Evolutionary conservation across 805 yeast genomes (phyloP).

Genomic region (Hanseniaspora jakobsenii): DNA sequence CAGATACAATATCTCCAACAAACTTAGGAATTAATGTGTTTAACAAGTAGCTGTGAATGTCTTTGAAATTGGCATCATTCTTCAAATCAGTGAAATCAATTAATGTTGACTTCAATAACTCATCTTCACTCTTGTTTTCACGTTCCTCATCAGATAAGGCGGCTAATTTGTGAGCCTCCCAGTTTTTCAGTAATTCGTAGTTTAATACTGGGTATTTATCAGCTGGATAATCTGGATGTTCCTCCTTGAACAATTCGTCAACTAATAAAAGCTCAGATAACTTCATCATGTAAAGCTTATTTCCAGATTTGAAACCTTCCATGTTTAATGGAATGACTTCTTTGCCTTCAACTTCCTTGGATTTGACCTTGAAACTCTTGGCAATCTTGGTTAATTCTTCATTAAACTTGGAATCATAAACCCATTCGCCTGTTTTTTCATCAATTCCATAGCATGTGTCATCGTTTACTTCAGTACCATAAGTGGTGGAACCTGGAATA

Average conservation of each 20-base stretch:
- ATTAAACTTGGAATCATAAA: conserved; percentile 42
- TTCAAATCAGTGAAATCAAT: conserved; percentile 28
- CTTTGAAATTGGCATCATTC: conserved; percentile 44
- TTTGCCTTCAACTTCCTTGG: conserved; percentile 40
- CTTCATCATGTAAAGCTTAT: conserved; percentile 73
- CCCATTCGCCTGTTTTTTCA: conserved; percentile 52
- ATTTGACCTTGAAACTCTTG: conserved; percentile 64
- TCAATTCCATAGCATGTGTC: conserved; percentile 37
- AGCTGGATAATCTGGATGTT: conserved; percentile 34
- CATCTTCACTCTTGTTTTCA: conserved; percentile 24
- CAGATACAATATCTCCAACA: conserved; percentile 40
- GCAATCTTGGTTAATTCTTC: conserved; percentile 49
- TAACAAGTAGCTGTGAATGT: conserved; percentile 52
- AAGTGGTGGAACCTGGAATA: conserved; percentile 55
- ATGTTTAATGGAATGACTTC: conserved; percentile 43
- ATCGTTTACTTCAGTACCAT: not conserved
- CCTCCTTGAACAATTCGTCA: conserved; percentile 64
- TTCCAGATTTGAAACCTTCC: conserved; percentile 77
- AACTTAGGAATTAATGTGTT: conserved; percentile 50
- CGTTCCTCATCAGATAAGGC: conserved; percentile 23
- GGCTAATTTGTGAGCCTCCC: conserved; percentile 68
- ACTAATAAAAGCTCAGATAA: conserved; percentile 73
- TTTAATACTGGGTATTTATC: conserved; percentile 57
- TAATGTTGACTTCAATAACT: conserved; percentile 19
- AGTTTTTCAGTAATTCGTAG: conserved; percentile 78